phyloP scores from a whole-genome alignment of 495 filamentous ascomycete species.

The Sordaria brevicollis region DNA sequence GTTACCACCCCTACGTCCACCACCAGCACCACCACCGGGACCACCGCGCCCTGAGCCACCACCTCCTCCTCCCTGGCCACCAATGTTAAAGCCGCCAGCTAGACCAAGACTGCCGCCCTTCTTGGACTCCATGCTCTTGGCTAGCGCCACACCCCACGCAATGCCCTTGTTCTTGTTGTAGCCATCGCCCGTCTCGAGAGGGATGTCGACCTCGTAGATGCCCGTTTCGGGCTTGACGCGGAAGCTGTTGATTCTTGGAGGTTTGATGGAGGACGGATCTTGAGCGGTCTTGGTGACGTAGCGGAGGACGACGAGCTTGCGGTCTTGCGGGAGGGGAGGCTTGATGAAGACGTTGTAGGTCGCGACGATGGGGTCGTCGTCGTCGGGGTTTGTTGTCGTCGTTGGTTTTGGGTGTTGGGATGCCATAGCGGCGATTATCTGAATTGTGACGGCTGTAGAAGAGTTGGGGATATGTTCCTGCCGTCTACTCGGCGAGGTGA shows the following conservation, averaged over 20 bases:
- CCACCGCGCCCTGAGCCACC: neutral
- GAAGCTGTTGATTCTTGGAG: constrained; percentile 24
- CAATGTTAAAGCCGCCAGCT: constrained; percentile 37
- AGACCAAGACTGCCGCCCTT: constrained; percentile 37
- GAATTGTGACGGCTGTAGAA: neutral
- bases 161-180: constrained; percentile 40
- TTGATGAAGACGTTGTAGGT: constrained; percentile 40
- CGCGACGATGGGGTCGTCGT: constrained; percentile 37
- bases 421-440: neutral
- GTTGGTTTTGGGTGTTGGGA: neutral
- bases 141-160: constrained; percentile 31
- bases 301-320: constrained; percentile 35
- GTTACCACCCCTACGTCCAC: constrained; percentile 7
- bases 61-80: constrained; percentile 9
- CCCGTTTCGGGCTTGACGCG: constrained; percentile 35
- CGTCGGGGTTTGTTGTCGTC: constrained; percentile 9
- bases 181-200: constrained; percentile 25
- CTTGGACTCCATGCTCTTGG: constrained; percentile 32
- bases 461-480: neutral
- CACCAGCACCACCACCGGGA: neutral
- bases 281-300: constrained; percentile 29
- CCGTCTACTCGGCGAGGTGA: neutral
- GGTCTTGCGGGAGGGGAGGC: constrained; percentile 27
- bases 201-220: constrained; percentile 40
- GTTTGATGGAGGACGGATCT: constrained; percentile 17